Evolutionary conservation across 2,329 filamentous ascomycete species (phyloP), one percentile per base, ranked within the genome.

Genomic region (Apiospora phragmitis): DNA sequence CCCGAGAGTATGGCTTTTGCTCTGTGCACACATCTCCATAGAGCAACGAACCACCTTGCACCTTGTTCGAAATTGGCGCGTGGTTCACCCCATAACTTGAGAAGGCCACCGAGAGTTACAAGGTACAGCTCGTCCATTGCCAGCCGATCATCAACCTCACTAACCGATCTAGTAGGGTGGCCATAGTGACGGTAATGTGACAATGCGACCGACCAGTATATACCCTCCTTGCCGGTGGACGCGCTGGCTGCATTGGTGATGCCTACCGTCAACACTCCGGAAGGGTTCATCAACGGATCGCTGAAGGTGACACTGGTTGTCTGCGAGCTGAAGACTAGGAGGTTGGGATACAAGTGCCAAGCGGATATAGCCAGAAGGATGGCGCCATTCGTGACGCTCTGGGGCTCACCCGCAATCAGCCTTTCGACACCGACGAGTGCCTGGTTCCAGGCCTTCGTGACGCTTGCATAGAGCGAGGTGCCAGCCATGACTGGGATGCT

Each of bases 371-470:
- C 68, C 4, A 47, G 55, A 11, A 66, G 41, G 2, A 65, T 45
- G 14, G 35, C 68, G 1, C 68, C 38, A 45, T 12, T 69, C 2
- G 38, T 42, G 5, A 69, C 47, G 3, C 43, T 47, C 16, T 43
- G n/a, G 14, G 75, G 71, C 12, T 74, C 73, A 11, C 77, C 76
- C 24, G 68, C 69, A 5, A 78, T 71, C 0, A 78, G 65, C 2
- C 70, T 68, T 1, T 78, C 32, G 68, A 72, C 67, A 4, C 32
- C 41, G 0, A 32, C 38, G 47, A 79, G 51, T 21, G 75, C 76
- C n/a, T 43, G 68, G 2, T 16, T 72, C 77, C 75, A 80, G 2
- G 74, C 74, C 3, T 73, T 65, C 0, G 76, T 72, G 8, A 79
- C 47, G 24, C 35, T 45, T 6, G 41, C 24, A 6, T 70, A 68